A percentile compares a stretch with the other conserved stretches of the same genome.
These are phyloP conservation scores for Eucalyptus virginea DNA, from an alignment of 345 rosid species.

Conservation along the genomic window DNA sequence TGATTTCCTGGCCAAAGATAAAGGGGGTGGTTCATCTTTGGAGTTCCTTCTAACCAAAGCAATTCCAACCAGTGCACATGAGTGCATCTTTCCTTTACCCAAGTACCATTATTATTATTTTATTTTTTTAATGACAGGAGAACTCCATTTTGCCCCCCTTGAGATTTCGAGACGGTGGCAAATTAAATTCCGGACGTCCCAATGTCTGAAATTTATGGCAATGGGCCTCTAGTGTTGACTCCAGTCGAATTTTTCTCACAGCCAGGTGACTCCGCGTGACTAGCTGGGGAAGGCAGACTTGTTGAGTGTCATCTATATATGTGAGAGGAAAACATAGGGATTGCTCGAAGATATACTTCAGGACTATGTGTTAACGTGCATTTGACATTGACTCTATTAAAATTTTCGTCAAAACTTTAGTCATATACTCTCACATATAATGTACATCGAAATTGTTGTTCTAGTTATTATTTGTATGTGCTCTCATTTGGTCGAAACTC, in stretches of 20 bases:
- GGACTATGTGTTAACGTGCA: neutral
- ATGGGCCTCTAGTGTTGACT: neutral
- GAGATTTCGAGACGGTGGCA: neutral
- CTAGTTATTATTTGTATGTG: neutral
- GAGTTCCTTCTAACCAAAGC: neutral
- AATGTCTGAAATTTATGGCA: neutral
- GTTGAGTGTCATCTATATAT: neutral
- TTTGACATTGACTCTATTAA: accelerated
- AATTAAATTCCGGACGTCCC: neutral
- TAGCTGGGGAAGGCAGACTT: neutral
- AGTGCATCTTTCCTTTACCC: neutral
- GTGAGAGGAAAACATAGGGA: neutral
- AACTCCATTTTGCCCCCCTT: neutral
- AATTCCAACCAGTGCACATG: neutral
- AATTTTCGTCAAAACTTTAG: neutral
- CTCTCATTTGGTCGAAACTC: neutral
- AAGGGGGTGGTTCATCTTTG: neutral
- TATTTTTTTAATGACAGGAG: neutral
- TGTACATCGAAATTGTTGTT: neutral
- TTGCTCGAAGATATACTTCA: neutral
- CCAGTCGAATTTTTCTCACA: neutral
- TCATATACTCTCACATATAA: neutral
- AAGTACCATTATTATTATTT: neutral
- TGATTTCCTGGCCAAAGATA: neutral
- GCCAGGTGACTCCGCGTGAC: neutral